Base-by-base conservation (phyloP, 148 eudicot genomes). In the Polygonum maritimum region DNA sequence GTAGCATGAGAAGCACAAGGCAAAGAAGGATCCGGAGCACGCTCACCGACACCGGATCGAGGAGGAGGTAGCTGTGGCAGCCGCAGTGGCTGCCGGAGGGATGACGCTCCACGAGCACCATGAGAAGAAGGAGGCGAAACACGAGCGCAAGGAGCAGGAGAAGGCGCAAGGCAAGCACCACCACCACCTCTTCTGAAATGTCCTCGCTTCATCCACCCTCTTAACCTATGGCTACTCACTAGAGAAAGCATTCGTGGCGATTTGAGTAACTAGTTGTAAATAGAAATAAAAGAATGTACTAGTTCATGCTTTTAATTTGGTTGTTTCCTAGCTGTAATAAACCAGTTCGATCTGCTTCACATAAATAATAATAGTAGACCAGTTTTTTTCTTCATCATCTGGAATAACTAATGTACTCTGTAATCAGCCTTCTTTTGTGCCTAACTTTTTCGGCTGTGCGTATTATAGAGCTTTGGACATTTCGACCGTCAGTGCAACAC, bases 1-100 rank as follows among this genome's bases (percentile, higher is more conserved):
- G 48, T 31, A 80, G 83, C 74, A 77, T 65, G 83, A 80, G 77
- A 80, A 77, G 70, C 83, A 80, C 67, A n/a, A 80, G 77, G 79
- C 49, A 39, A 63, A 80, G 79, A 77, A 80, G 36, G 83, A 80
- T 52, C 79, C 83, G 8, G 83, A 80, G 73, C 62, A 77, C 65
- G 79, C 71, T 1, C 83, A 80, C 77, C 22, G 31, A 31, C 83
- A 80, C 83, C 77, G 74, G 74, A 39, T 80, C 16, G 54, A 57
- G 36, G 79, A 80, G 44, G 79, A 65, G 65, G 8, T 80, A 2
- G 83, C 77, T n/a, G 83, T 76, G 10, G 69, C 69, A 10, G 67
- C 51, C 0, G 83, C 79, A 0, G 57, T 80, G 26, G 79, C 48
- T 5, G 72, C 83, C 0, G 79, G 79, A 38, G 83, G 79, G 4